A percentile compares a stretch with the other conserved stretches of the same genome.
These are phyloP conservation scores for Fusarium sp. DNA, from an alignment of 2,329 filamentous ascomycete genomes.

Conservation along the genomic window DNA sequence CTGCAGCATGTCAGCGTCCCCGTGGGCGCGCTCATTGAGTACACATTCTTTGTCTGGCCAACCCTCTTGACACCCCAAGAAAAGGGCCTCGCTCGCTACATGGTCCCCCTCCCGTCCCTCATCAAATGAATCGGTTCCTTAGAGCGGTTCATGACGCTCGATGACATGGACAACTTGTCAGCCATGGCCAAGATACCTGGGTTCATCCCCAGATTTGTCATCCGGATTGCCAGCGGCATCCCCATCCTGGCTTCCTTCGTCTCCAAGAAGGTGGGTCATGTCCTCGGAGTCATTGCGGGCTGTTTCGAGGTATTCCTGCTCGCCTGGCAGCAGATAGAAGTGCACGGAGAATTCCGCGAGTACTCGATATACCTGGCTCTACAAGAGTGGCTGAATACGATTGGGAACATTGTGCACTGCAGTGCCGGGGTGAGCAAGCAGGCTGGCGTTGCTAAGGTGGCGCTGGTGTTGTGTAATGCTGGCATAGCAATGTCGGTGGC, in stretches of 20 bases:
- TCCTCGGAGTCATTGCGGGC: not conserved
- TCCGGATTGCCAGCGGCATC: not conserved
- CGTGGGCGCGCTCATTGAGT: not conserved
- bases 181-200: not conserved
- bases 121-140: not conserved
- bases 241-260: not conserved
- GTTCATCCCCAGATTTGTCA: not conserved
- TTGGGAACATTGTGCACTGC: not conserved
- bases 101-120: not conserved
- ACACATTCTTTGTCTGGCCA: not conserved
- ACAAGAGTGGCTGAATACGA: not conserved
- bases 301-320: not conserved
- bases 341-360: not conserved
- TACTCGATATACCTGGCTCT: not conserved
- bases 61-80: not conserved
- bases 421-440: not conserved
- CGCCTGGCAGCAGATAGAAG: not conserved
- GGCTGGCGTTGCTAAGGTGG: not conserved
- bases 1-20: not conserved
- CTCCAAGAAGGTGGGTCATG: not conserved
- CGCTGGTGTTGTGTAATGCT: not conserved
- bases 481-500: not conserved
- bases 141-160: not conserved
- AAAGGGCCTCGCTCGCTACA: not conserved
- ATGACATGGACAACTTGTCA: not conserved